Base-by-base conservation (phyloP, 768 basidiomycete genomes). In the Boletellus ananiceps region DNA sequence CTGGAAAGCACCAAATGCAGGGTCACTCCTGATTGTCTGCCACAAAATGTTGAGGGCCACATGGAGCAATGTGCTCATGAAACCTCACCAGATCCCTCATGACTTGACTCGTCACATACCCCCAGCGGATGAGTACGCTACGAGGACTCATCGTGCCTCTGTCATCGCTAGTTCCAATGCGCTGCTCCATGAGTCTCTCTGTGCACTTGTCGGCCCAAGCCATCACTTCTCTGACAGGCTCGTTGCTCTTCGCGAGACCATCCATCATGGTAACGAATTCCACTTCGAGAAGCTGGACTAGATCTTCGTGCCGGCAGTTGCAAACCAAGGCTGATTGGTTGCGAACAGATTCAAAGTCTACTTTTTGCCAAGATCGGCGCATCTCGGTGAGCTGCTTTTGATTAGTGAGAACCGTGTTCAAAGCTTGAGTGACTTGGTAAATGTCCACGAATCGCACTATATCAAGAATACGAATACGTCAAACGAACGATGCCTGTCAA, bases 291-390 rank as follows among this genome's bases (percentile, higher is more conserved):
- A 92, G 76, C 57, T 92, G 88, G 36, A 88, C 80, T 43, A 93
- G 77, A 59, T 92, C 88, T 68, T 92, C 91, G 57, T 92, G 89
- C 42, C 91, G 85, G 66, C 91, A 93, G 63, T 93, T 92, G 77
- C 90, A 92, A 25, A 93, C 91, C 59, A 93, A 72, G 15, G 91
- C 91, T n/a, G 88, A 89, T 62, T 93, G 91, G 61, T 93, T 93
- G 52, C 90, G 81, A 47, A 93, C 88, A 25, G 88, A 89, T 65
- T 93, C 89, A 57, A 93, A 93, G 63, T 93, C 88, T 38, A 93
- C 81, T 67, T 87, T 88, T 53, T 79, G 75, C 90, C 92, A 93
- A 19, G 91, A 89, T 48, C 84, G 78, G 42, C 85, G 84, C 88
- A 93, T 92, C 55, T 93, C 90, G 4, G 74, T 64, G 51, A 92